phyloP scores from a whole-genome alignment of 2,329 filamentous ascomycete species.

The Dryadomyces quercus-mongolicae region DNA sequence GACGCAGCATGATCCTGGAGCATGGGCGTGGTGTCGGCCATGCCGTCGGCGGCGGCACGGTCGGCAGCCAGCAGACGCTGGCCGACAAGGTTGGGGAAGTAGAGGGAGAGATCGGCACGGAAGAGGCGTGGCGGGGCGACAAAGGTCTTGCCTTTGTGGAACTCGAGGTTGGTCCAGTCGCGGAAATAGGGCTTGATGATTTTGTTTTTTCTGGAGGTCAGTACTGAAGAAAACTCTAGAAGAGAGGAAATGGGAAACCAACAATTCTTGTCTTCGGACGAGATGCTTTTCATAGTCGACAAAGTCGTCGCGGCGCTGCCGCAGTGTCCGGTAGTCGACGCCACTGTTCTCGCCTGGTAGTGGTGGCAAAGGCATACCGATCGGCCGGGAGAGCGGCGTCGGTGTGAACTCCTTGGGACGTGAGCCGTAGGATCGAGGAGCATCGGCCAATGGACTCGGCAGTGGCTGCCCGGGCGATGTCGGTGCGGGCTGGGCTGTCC shows the following conservation, averaged over 20 bases:
- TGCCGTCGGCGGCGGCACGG: slow-evolving; percentile 40
- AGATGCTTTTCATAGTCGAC: slow-evolving; percentile 79
- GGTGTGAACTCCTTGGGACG: slow-evolving; percentile 43
- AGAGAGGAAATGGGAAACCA: neutral
- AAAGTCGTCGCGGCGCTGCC: slow-evolving; percentile 66
- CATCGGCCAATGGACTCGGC: slow-evolving; percentile 34
- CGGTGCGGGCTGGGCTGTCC: slow-evolving; percentile 2
- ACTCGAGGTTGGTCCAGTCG: slow-evolving; percentile 77
- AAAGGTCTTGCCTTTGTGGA: slow-evolving; percentile 86
- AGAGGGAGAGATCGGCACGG: slow-evolving; percentile 68
- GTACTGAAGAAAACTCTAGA: neutral
- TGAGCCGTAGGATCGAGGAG: slow-evolving; percentile 48
- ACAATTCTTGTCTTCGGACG: slow-evolving; percentile 63
- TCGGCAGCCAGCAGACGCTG: slow-evolving; percentile 54
- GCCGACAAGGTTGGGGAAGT: slow-evolving; percentile 86
- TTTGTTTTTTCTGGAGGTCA: slow-evolving; percentile 49
- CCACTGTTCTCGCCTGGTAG: slow-evolving; percentile 71
- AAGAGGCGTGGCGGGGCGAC: slow-evolving; percentile 76
- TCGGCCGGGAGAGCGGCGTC: slow-evolving; percentile 55
- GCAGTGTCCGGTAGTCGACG: slow-evolving; percentile 52
- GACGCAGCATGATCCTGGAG: slow-evolving; percentile 45
- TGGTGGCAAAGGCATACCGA: slow-evolving; percentile 69
- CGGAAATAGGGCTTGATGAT: slow-evolving; percentile 86
- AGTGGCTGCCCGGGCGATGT: neutral
- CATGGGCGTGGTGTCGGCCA: slow-evolving; percentile 63